Conservation (phyloP, 176 grass and related monocot species). For the Themeda triandra region DNA sequence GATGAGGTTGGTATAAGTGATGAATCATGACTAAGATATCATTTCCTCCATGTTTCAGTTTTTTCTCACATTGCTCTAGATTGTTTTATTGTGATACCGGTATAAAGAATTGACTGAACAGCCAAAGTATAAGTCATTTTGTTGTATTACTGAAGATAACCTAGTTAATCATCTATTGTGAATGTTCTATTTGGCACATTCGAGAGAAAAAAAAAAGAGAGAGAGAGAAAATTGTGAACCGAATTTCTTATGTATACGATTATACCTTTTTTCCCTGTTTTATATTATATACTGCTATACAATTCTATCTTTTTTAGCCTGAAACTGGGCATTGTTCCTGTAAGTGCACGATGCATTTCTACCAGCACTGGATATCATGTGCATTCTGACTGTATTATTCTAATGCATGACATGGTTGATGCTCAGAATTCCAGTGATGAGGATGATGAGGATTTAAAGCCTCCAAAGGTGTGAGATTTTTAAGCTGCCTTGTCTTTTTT, state of each 20-base stretch:
- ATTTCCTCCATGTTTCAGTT: constrained; percentile 6
- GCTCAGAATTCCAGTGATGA: constrained; percentile 34
- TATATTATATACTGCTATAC: not conserved
- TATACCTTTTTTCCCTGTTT: not conserved
- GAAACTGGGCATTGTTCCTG: constrained; percentile 9
- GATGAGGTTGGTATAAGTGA: constrained; percentile 31
- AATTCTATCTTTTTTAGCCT: not conserved
- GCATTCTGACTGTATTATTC: constrained; percentile 5
- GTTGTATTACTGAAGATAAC: constrained; percentile 6
- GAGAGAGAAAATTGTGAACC: too few species aligned
- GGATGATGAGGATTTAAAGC: constrained; percentile 49
- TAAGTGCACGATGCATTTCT: not conserved
- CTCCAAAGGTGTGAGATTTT: constrained; percentile 38
- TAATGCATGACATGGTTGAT: constrained; percentile 2
- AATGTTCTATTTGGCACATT: too few species aligned
- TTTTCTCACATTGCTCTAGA: constrained; percentile 8
- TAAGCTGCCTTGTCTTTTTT: not conserved
- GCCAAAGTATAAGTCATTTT: not conserved
- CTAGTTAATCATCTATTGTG: not conserved
- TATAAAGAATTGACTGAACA: not conserved
- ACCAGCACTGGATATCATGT: not conserved
- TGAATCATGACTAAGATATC: not conserved
- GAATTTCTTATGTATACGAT: not conserved
- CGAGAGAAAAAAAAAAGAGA: too few species aligned
- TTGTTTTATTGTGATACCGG: not conserved